These are phyloP conservation scores for Camelina hispida DNA, from an alignment of 345 rosid genomes.

Conservation along the genomic window DNA sequence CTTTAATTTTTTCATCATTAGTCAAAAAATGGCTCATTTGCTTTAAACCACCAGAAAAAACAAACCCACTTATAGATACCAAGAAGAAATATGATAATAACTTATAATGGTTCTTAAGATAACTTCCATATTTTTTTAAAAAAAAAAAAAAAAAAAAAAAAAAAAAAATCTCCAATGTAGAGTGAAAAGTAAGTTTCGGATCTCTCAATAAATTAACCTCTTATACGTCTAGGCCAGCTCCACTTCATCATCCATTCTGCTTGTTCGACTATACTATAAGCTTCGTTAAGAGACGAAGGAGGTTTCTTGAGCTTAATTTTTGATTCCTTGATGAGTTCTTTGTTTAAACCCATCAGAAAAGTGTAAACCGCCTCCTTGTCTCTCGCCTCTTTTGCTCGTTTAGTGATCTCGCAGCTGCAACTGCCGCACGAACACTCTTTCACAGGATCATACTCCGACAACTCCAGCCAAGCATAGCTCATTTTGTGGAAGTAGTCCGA, in stretches of 20 bases:
- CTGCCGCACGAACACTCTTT: conserved; percentile 19
- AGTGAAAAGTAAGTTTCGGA: too few relatives aligned
- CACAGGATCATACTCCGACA: conserved; percentile 24
- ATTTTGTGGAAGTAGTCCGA: background rate
- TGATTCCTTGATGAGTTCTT: background rate
- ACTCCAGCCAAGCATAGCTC: background rate
- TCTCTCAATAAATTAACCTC: too few relatives aligned
- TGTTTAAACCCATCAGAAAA: conserved; percentile 23
- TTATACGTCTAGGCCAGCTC: too few relatives aligned
- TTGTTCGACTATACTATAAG: background rate
- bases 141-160: too few relatives aligned
- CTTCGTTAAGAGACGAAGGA: background rate
- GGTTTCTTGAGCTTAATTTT: background rate
- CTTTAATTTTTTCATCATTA: too few relatives aligned
- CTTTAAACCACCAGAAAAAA: too few relatives aligned
- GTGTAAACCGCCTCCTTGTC: conserved; percentile 9
- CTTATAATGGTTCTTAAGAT: too few relatives aligned
- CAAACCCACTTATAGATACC: too few relatives aligned
- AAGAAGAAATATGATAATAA: too few relatives aligned
- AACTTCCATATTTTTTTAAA: too few relatives aligned
- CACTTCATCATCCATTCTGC: background rate
- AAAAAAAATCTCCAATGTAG: too few relatives aligned
- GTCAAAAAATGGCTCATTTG: too few relatives aligned
- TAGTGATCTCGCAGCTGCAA: background rate
- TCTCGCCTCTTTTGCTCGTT: conserved; percentile 8